Percentiles rank a stretch among this genome's conserved stretches.
Conservation (phyloP, 495 filamentous ascomycete species). For the Terfezia claveryi region DNA sequence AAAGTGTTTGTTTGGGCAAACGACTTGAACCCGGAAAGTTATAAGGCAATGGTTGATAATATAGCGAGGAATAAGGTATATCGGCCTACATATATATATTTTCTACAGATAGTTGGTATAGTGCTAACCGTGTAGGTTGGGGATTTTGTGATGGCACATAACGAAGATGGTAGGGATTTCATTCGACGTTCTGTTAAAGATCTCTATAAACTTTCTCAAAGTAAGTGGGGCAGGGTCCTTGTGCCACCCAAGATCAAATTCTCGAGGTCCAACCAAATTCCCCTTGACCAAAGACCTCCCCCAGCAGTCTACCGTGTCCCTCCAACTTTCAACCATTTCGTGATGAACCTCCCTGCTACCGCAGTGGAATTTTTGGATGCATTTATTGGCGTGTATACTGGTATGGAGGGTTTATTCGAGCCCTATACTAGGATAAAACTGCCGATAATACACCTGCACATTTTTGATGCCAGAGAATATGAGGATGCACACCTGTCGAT, state of each 20-base stretch:
- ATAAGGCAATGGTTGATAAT: conserved; percentile 42
- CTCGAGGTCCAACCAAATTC: conserved; percentile 9
- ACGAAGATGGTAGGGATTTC: conserved; percentile 59
- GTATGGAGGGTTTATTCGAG: conserved; percentile 40
- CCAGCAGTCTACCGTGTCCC: conserved; percentile 32
- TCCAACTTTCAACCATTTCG: conserved; percentile 63
- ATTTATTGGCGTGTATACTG: conserved; percentile 61
- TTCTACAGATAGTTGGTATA: background rate
- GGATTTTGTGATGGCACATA: conserved; percentile 54
- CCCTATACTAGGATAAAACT: conserved; percentile 34
- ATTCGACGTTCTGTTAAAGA: conserved; percentile 43
- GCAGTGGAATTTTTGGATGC: conserved; percentile 69
- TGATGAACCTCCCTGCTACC: conserved; percentile 88
- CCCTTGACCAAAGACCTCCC: conserved; percentile 17
- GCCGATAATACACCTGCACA: conserved; percentile 71
- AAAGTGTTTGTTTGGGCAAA: conserved; percentile 91
- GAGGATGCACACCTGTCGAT: conserved; percentile 4
- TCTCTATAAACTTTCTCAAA: conserved; percentile 31
- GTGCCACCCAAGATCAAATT: conserved; percentile 14
- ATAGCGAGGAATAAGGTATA: conserved; percentile 54
- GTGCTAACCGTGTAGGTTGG: conserved; percentile 29
- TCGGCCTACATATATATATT: background rate
- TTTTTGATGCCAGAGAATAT: conserved; percentile 5
- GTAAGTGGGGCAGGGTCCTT: conserved; percentile 26
- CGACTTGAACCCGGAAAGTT: conserved; percentile 84